Percentiles rank a stretch among this genome's conserved stretches.
phyloP scores from a whole-genome alignment of 75 land plant genomes.

The Gnetum montanum region DNA sequence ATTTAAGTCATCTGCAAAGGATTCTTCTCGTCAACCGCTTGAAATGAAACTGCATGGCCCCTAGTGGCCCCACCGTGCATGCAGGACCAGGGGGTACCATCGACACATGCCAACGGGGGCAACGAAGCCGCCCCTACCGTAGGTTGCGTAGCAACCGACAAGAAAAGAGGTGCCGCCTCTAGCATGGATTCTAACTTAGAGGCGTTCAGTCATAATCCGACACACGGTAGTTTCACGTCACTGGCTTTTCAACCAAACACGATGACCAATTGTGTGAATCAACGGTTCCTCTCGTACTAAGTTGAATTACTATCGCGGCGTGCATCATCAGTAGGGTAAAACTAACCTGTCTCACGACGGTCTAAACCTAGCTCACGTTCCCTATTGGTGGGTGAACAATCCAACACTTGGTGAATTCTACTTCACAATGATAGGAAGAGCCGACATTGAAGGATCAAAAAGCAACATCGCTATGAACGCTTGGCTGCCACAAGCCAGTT shows the following conservation, averaged over 20 bases:
- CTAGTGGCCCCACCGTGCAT: no score
- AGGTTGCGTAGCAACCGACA: no score
- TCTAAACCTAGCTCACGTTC: conserved; percentile 34
- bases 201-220: conserved; percentile 84
- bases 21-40: no score
- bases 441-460: conserved; percentile 28
- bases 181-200: conserved; percentile 74
- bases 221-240: conserved; percentile 76
- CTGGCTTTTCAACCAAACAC: conserved; percentile 46
- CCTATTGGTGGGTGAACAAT: conserved; percentile 40
- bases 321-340: conserved; percentile 23
- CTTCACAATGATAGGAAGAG: conserved; percentile 36
- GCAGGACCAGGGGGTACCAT: no score
- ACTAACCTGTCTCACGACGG: conserved; percentile 29
- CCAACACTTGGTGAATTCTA: conserved; percentile 26
- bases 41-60: no score
- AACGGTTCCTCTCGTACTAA: conserved; percentile 36
- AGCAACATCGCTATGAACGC: conserved; percentile 21
- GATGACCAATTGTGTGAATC: conserved; percentile 37
- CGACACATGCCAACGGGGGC: no score
- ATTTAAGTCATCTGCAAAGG: no score
- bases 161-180: no score
- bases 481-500: conserved; percentile 9
- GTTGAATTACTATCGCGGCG: conserved; percentile 14
- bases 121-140: no score